These are phyloP conservation scores for Tanacetum coccineum DNA, from an alignment of 129 eudicot species.

Conservation along the genomic window DNA sequence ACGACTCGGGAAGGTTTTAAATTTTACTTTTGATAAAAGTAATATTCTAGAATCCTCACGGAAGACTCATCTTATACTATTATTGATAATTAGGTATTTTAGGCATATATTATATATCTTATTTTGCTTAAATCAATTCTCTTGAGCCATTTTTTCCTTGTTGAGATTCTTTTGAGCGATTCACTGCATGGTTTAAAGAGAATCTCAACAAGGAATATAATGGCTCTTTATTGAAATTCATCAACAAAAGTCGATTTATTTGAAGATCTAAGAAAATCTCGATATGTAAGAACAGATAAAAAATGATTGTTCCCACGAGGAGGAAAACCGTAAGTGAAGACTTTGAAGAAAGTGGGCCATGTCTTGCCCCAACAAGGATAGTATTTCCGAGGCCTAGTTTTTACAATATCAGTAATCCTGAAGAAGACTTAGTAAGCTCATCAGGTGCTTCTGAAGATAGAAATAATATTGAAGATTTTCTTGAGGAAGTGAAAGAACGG, in stretches of 20 bases:
- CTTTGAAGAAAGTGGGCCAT: no score
- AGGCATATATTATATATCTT: no score
- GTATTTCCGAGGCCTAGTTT: slow-evolving; percentile 78
- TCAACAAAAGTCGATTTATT: no score
- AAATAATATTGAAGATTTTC: slow-evolving; percentile 83
- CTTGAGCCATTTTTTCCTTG: no score
- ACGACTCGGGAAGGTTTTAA: no score
- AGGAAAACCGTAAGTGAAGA: slow-evolving; percentile 30
- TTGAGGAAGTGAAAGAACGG: slow-evolving; percentile 87
- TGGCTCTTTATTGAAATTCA: slow-evolving; percentile 51
- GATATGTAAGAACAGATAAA: slow-evolving; percentile 25
- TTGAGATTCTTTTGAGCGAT: no score
- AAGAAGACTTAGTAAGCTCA: slow-evolving; percentile 65
- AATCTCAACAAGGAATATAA: slow-evolving; percentile 73
- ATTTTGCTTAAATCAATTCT: no score
- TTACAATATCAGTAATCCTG: slow-evolving; percentile 40
- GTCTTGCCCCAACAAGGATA: slow-evolving; percentile 61
- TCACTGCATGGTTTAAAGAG: no score
- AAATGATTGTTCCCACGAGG: slow-evolving; percentile 26
- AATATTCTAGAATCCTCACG: no score
- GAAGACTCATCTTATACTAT: no score
- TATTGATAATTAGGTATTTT: no score
- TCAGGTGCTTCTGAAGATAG: slow-evolving; percentile 68
- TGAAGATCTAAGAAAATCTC: slow-evolving; percentile 24
- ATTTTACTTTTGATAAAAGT: no score